Percentiles rank a stretch among this genome's conserved stretches.
phyloP scores from a whole-genome alignment of 1,139 yeast genomes.

The Barnettozyma hawaiiensis region DNA sequence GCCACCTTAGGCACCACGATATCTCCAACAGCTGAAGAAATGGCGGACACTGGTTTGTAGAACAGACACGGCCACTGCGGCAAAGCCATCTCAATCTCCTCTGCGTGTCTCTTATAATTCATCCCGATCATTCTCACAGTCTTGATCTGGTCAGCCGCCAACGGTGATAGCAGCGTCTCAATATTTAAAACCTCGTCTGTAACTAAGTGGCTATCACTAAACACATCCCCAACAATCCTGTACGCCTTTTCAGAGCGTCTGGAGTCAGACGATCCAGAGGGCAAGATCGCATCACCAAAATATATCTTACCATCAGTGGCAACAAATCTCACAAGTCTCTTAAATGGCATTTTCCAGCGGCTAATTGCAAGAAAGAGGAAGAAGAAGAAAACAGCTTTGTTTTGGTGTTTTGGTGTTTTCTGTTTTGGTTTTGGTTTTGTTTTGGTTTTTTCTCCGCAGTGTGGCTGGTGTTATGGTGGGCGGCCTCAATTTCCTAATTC shows the following conservation, averaged over 20 bases:
- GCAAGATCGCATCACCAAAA: slow-evolving; percentile 41
- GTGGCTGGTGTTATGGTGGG: background rate
- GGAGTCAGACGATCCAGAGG: slow-evolving; percentile 11
- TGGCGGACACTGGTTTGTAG: slow-evolving; percentile 39
- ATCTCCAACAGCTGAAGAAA: slow-evolving; percentile 36
- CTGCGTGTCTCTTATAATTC: slow-evolving; percentile 33
- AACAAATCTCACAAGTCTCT: slow-evolving; percentile 35
- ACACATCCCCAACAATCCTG: slow-evolving; percentile 39
- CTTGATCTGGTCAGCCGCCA: slow-evolving; percentile 31
- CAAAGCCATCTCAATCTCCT: slow-evolving; percentile 29
- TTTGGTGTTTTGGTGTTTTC: too few species aligned
- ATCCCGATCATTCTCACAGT: slow-evolving; percentile 37
- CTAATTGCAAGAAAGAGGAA: too few species aligned
- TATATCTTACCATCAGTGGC: slow-evolving; percentile 35
- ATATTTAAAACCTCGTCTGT: slow-evolving; percentile 34
- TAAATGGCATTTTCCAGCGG: slow-evolving; percentile 7
- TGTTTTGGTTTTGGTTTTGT: too few species aligned
- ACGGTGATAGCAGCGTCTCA: slow-evolving; percentile 35
- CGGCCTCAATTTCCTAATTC: background rate
- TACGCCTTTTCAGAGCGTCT: slow-evolving; percentile 31
- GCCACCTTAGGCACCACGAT: slow-evolving; percentile 36
- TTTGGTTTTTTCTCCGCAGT: background rate
- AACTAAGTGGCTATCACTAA: slow-evolving; percentile 29
- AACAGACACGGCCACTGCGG: slow-evolving; percentile 47
- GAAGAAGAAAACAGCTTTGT: too few species aligned